Conservation (phyloP, 805 yeast species). For the Ogataea glucozyma region DNA sequence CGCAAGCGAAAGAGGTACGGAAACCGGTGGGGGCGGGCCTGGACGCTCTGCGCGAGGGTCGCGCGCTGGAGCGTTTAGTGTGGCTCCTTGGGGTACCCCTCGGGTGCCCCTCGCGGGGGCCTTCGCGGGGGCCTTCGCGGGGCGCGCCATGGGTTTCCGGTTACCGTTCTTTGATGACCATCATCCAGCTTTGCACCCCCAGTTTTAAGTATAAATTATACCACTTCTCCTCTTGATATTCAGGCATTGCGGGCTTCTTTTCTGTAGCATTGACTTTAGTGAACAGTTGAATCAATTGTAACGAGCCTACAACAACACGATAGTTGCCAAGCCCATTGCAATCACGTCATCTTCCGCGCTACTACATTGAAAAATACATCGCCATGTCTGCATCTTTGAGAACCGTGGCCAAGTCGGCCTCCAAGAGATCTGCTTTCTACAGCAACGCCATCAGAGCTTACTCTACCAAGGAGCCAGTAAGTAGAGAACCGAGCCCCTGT, state of each 20-base stretch:
- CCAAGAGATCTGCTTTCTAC: constrained; percentile 26
- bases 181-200: background rate
- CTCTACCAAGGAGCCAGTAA: constrained; percentile 41
- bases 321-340: too few relatives aligned
- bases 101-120: background rate
- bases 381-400: constrained; percentile 22
- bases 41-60: background rate
- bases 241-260: too few relatives aligned
- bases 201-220: constrained; percentile 4
- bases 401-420: constrained; percentile 32
- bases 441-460: constrained; percentile 35
- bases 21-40: background rate
- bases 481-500: too few relatives aligned
- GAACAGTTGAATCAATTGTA: too few relatives aligned
- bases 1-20: constrained; percentile 11
- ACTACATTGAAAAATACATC: constrained; percentile 1
- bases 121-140: constrained; percentile 1
- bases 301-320: too few relatives aligned
- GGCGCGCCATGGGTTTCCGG: constrained; percentile 8
- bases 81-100: background rate
- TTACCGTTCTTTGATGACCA: too few relatives aligned
- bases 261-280: too few relatives aligned
- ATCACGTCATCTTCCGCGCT: constrained; percentile 3
- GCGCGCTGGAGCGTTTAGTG: constrained; percentile 1
- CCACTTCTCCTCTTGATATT: constrained; percentile 2